Conservation (phyloP, 768 basidiomycete species). For the Porpolomopsis calyptriformis region DNA sequence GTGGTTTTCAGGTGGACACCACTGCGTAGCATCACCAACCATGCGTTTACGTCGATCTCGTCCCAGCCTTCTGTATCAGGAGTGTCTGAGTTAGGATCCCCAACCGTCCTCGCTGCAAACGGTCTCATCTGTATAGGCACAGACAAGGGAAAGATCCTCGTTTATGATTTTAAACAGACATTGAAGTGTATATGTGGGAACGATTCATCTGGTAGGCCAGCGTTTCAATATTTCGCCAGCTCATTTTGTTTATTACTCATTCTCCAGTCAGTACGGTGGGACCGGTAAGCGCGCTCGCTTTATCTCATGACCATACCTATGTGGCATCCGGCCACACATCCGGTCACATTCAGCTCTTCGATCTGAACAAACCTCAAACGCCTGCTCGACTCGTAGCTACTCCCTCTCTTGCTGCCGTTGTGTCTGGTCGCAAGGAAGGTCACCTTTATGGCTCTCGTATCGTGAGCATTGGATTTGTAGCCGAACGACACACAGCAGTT, state of each 20-base stretch:
- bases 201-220: conserved; percentile 45
- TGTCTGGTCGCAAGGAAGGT: conserved; percentile 76
- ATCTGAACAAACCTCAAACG: conserved; percentile 56
- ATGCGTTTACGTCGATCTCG: conserved; percentile 42
- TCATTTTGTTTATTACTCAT: conserved; percentile 1
- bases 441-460: conserved; percentile 76
- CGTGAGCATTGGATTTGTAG: conserved; percentile 75
- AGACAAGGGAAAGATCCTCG: conserved; percentile 60
- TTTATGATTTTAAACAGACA: conserved; percentile 88
- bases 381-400: conserved; percentile 66
- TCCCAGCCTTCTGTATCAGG: conserved; percentile 52
- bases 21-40: conserved; percentile 46
- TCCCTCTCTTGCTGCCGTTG: conserved; percentile 53
- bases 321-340: conserved; percentile 78
- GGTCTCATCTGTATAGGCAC: conserved; percentile 88
- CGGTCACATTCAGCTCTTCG: conserved; percentile 81
- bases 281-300: conserved; percentile 75
- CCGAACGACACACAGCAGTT: conserved; percentile 85
- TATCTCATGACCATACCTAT: conserved; percentile 92
- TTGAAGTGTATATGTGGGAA: conserved; percentile 70
- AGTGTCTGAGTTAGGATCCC: conserved; percentile 51
- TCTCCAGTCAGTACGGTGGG: conserved; percentile 48
- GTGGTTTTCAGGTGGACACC: conserved; percentile 73
- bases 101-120: conserved; percentile 75
- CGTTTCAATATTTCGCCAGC: conserved; percentile 6